Base-by-base conservation (phyloP, 208 protist species). In the Trypanosoma cruzi region DNA sequence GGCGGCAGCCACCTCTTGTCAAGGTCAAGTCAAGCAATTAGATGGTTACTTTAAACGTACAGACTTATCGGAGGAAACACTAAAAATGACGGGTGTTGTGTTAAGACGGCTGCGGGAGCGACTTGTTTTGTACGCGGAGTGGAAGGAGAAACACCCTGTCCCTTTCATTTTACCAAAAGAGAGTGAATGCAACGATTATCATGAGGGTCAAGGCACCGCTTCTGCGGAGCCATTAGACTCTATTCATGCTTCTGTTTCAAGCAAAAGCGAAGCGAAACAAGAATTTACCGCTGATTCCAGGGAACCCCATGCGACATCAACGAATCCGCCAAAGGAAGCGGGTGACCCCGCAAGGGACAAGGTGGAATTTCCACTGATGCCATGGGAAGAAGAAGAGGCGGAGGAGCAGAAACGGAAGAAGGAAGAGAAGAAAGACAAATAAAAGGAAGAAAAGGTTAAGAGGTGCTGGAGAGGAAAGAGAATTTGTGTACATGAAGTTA, bases 321-420 rank as follows among this genome's bases (percentile, higher is more conserved):
- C 24, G 20, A 22, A 40, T 44, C 20, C 59, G 2, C 2, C 16
- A 31, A 36, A 67, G 72, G 44, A 40, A 22, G 11, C 56, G 1
- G 22, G 6, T 40, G 42, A 66, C 24, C 13, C 32, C 7, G 18
- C 58, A 22, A 22, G 36, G 42, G 6, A 48, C n/a, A 48, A 59
- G 22, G 48, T 94, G 26, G 77, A 82, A 37, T 95, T 95, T 64
- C 78, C 80, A 10, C 79, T 82, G 44, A 95, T 95, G 89, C 89
- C 86, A 22, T 95, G 86, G 86, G 89, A 93, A 40, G 89, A 93
- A 65, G 68, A 73, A 16, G 85, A 92, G 36, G 85, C 84, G 6
- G 73, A 74, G 2, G 37, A 48, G 7, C 7, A 14, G 4, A 53
- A 53, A 53, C 22, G 48, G 4, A 20, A 54, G 26, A n/a, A 54